Evolutionary conservation across 805 yeast species (phyloP), one percentile per base, ranked within the genome.

Genomic region (Candida mattraensis): DNA sequence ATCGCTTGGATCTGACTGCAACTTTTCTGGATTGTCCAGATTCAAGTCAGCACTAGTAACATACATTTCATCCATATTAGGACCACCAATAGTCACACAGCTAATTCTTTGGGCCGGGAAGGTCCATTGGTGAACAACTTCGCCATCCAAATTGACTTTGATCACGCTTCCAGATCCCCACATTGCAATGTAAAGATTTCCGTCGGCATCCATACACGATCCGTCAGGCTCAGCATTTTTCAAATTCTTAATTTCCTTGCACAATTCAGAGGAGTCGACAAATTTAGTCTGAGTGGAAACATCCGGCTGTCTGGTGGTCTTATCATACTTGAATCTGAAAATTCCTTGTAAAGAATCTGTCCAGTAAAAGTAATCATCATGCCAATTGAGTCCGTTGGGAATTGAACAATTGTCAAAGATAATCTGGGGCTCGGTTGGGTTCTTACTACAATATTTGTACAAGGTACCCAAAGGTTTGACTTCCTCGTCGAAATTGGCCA

Each of bases 151-250:
- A 25, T 74, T 63, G 42, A 75, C 69, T 48, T 79, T 76, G 29
- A 80, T 69, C 7, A 87, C 78, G 15, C 72, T 55, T 26, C 65
- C 56, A 1, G 83, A 70, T 18, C 79, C 70, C 76, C 82, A 87
- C 9, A 84, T 74, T 1, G 94, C 84, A 5, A 78, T 66, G 61
- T 74, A 83, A 24, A 88, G 53, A 34, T 73, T 67, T 7, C 77
- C 80, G 21, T 67, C 58, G 3, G 60, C 60, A 26, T 83, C 76
- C 45, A 83, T 61, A 17, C 80, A 66, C 45, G 83, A 69, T 14
- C 97, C 97, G 58, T 88, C 97, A 0, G 96, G 96, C 47, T 79
- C 93, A 7, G 80, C 75, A 5, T 61, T 53, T 13, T 51, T 58
- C 16, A 40, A 27, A 10, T 35, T 32, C n/a, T 34, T 29, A 10